Base-by-base conservation (phyloP, 2,329 filamentous ascomycete genomes). In the Leptographium procerum region DNA sequence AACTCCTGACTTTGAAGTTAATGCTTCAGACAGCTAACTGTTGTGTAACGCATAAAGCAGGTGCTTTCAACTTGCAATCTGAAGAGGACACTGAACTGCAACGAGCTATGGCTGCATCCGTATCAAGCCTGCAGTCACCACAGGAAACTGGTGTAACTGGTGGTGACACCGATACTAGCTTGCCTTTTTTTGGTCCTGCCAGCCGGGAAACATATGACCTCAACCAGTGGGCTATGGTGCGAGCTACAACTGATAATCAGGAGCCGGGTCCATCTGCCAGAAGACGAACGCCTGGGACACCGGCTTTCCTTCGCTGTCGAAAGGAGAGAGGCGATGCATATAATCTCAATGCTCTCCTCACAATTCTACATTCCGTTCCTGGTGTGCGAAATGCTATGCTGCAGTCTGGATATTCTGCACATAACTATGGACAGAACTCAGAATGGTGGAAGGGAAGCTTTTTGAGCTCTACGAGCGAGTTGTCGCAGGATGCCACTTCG, bases 371-470 rank as follows among this genome's bases (percentile, higher is more conserved):
- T 64, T 73, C 79, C 58, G 85, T 86, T 28, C 83, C 83, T 1
- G 68, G 82, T 0, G 75, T 75, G 1, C 76, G 82, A 56, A 84
- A 85, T 62, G 70, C 77, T 3, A 70, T 86, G 14, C 72, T 86
- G 3, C 66, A 70, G 28, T 70, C 69, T 11, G 76, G 76, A 1
- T 57, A 66, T 4, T 67, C 74, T 6, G 69, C 74, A 2, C 64
- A 69, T 1, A 75, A 71, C 36, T 86, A 85, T 61, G 82, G 82
- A 1, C 73, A 78, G 62, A 75, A 81, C 62, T 71, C 70, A 14
- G 76, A 81, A 60, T 86, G 83, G 83, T 86, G 83, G 83, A 78
- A 75, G 61, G 83, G 83, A 62, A 75, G 5, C 48, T 22, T n/a
- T 19, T 61, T 61, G 8, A 9, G 29, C 1, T 53, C 69, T 69